Evolutionary conservation across 2,329 filamentous ascomycete species (phyloP), one percentile per base, ranked within the genome.

Genomic region (Helotiales sp.): DNA sequence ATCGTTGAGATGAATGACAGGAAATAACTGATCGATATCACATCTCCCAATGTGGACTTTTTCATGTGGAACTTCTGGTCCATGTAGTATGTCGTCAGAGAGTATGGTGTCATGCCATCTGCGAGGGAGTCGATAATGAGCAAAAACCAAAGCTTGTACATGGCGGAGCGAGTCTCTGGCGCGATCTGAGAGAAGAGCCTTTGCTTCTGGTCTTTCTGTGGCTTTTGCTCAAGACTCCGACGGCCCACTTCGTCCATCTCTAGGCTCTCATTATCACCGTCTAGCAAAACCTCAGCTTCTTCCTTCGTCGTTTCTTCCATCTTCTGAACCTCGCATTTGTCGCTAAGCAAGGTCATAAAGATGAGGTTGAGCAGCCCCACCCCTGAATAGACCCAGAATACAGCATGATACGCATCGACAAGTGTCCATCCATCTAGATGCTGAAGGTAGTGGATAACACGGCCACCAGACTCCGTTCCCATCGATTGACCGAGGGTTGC

Each of bases 101-200:
- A 82, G 71, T 86, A 84, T 3, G 81, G 82, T n/a, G 85, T 83
- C 86, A 91, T 90, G 26, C 88, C 88, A 71, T 90, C 88, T 15
- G 88, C 87, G 10, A 90, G 80, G 1, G 87, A 88, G 77, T 91
- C 89, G 26, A 91, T 80, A 24, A 85, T 83, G 10, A 91, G 81
- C 7, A 91, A 82, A 66, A 89, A 84, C 87, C 88, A 91, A 3
- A 91, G 79, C 60, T 86, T 86, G 76, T 85, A 86, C 84, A 91
- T 89, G 73, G 87, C 82, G 1, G 80, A 81, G 13, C 84, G 82
- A 0, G 88, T 89, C 15, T 84, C 78, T 0, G 78, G 75, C 0
- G 88, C 90, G 61, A 91, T 89, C 68, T 86, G 81, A 1, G 84
- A 78, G 45, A 87, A 80, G 60, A 77, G 81, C 70, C 77, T 78